Conservation (phyloP, 495 filamentous ascomycete species). For the Podospora pseudoanserina region DNA sequence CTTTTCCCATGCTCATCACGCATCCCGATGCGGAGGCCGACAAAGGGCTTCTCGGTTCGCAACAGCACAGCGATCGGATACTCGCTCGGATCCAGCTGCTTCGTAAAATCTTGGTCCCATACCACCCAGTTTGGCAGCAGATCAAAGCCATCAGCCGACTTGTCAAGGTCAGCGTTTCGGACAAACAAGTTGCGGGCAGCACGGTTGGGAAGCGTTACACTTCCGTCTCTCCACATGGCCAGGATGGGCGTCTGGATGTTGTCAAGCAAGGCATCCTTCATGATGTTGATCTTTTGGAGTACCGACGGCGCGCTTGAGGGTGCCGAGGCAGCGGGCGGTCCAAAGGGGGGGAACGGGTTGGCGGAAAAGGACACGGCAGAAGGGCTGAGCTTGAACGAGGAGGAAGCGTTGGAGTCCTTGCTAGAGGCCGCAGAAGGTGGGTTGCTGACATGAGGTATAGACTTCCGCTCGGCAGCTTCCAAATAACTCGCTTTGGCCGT, state of each 20-base stretch:
- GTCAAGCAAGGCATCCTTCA: conserved; percentile 70
- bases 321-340: conserved; percentile 50
- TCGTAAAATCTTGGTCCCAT: conserved; percentile 60
- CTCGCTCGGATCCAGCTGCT: conserved; percentile 51
- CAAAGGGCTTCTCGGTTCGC: conserved; percentile 52
- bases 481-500: conserved; percentile 34
- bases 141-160: conserved; percentile 47
- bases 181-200: conserved; percentile 54
- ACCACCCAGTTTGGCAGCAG: conserved; percentile 51
- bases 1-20: conserved; percentile 42
- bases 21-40: conserved; percentile 56
- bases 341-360: conserved; percentile 55
- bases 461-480: conserved; percentile 35
- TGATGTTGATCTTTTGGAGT: conserved; percentile 59
- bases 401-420: conserved; percentile 31
- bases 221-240: conserved; percentile 69
- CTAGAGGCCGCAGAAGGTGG: conserved; percentile 45
- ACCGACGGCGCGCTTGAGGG: conserved; percentile 52
- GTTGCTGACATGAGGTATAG: conserved; percentile 33
- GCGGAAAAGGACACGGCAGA: conserved; percentile 39
- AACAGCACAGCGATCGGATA: conserved; percentile 59
- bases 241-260: conserved; percentile 63
- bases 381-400: conserved; percentile 40
- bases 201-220: conserved; percentile 60
- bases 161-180: conserved; percentile 37